Conservation (phyloP, 192 early-diverging fungal genomes). For the Piromyces finnis region DNA sequence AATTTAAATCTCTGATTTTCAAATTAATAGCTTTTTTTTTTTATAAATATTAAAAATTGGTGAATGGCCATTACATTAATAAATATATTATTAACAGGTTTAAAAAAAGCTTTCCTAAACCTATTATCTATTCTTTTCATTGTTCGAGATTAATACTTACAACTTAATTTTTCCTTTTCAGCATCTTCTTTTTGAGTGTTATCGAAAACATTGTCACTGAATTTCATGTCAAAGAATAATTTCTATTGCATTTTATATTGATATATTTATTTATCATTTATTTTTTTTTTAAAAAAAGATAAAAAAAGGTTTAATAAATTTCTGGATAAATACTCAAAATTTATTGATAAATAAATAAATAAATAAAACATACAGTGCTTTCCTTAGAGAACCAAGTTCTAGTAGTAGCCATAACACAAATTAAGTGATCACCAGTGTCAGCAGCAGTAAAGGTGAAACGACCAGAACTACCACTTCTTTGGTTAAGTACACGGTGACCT, state of each 20-base stretch:
- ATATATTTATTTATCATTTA: no score
- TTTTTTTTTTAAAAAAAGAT: no score
- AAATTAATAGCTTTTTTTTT: conserved; percentile 38
- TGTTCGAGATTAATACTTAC: conserved; percentile 6
- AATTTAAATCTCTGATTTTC: conserved; percentile 64
- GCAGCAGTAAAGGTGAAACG: conserved; percentile 82
- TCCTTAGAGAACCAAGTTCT: neutral
- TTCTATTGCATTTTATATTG: no score
- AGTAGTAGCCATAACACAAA: conserved; percentile 50
- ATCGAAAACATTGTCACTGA: conserved; percentile 24
- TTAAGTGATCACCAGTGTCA: conserved; percentile 73
- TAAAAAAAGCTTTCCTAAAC: no score
- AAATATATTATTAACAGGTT: no score
- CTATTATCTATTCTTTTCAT: no score
- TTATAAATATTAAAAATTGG: no score
- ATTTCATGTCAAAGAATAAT: conserved; percentile 7
- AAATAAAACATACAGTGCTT: conserved; percentile 30
- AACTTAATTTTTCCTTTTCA: conserved; percentile 14
- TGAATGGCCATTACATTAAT: no score
- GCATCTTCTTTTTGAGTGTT: conserved; percentile 38
- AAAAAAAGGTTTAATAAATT: no score
- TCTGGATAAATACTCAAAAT: no score
- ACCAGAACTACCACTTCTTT: conserved; percentile 51
- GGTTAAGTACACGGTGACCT: conserved; percentile 40
- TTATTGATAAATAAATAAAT: no score